Conservation (phyloP, 352 stramenopile species). For the Bremia lactucae region DNA sequence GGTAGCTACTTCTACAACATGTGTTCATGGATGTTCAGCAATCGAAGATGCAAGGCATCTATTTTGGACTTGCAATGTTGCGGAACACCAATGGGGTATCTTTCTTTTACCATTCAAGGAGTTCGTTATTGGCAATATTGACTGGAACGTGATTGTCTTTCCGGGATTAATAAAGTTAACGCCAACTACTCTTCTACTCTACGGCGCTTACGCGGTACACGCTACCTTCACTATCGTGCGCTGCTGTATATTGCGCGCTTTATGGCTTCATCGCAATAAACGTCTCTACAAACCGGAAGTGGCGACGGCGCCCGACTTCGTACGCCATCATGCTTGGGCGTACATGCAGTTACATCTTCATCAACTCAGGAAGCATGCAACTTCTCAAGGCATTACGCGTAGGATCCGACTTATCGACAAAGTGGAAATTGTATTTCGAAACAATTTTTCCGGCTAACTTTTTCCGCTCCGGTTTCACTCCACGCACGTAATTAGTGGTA, state of each 20-base stretch:
- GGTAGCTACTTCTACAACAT: background rate
- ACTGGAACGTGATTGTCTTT: background rate
- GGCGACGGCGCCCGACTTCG: background rate
- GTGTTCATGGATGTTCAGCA: slow-evolving; percentile 1
- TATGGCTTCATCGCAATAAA: slow-evolving; percentile 5
- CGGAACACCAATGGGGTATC: background rate
- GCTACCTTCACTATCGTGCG: slow-evolving; percentile 1
- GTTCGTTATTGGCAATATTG: background rate
- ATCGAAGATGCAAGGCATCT: slow-evolving; percentile 2
- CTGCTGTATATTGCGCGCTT: background rate
- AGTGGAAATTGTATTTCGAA: background rate
- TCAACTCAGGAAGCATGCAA: background rate
- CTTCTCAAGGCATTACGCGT: background rate
- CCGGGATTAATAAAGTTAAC: background rate
- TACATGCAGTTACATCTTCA: background rate
- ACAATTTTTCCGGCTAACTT: too few species aligned
- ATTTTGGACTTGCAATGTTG: slow-evolving; percentile 5
- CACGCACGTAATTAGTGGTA: too few species aligned
- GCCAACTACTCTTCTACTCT: background rate
- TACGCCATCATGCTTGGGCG: background rate
- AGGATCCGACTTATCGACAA: background rate
- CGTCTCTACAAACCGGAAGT: background rate
- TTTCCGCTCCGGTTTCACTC: too few species aligned
- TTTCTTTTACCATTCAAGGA: slow-evolving; percentile 1
- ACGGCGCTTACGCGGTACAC: background rate